Evolutionary conservation across 2,329 filamentous ascomycete species (phyloP), one percentile per base, ranked within the genome.

Genomic region (Magnaporthiopsis rhizophila): DNA sequence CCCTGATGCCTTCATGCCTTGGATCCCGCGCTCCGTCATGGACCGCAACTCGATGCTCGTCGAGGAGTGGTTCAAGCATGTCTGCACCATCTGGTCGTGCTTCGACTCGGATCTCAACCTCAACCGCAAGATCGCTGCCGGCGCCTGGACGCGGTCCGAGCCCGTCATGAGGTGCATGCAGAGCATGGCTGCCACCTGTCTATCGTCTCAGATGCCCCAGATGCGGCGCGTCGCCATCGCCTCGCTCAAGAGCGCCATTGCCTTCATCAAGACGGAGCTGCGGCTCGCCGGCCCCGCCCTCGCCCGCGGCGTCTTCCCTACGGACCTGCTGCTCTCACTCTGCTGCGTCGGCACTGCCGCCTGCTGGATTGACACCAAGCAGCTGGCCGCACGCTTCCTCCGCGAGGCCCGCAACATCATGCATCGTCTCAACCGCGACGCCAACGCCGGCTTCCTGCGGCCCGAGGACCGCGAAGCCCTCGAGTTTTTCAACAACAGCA

Each of bases 261-360:
- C 68, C 36, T 71, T 72, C 0, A 72, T 78, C 11, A 72, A 77
- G n/a, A 68, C 69, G 0, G 76, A 78, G 50, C 71, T 77, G 1
- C 66, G 72, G 4, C 72, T 71, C 12, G 65, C 66, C 2, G 67
- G 68, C 12, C 57, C 68, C 0, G 61, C 64, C 12, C 53, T 66
- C 18, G 65, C 70, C 5, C 64, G 66, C 3, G 64, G 28, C 24
- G 15, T 18, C 15, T 66, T 79, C 7, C 77, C 76, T 0, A 70
- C 74, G 0, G 74, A 73, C 2, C 68, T 76, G 2, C 67, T 79
- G 0, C 74, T 78, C 2, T 72, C 77, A 0, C 67, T 79, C 0
- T 78, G 77, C 50, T 79, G 77, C 58, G 68, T 79, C 1, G 76
- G 76, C 0, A 78, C 77, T 0, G 76, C 75, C 0, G 70, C 77